Base-by-base conservation (phyloP, 2,329 filamentous ascomycete species). In the Pyrenophora graminea region DNA sequence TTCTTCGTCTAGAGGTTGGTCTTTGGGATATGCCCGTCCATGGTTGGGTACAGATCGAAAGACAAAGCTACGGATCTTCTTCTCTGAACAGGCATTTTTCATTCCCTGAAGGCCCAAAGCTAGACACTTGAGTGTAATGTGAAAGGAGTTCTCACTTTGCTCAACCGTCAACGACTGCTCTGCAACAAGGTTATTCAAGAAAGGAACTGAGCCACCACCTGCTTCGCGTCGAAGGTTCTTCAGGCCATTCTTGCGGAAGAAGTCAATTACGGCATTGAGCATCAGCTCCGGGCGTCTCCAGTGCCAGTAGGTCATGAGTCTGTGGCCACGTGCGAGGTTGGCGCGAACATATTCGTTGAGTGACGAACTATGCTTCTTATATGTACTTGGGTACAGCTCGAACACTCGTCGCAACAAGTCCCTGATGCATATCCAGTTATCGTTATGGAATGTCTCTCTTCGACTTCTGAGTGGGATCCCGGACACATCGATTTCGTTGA, bases 31-130 rank as follows among this genome's bases (percentile, higher is more conserved):
- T 5, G 73, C 78, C n/a, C 82, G 79, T 3, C 81, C 82, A 63
- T 85, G 82, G 49, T 85, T 85, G 3, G 84, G 84, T 27, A 85
- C 75, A 19, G 82, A 75, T 19, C 84, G 79, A 74, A 80, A 84
- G 3, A 80, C 78, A 46, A 84, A 77, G 49, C 81, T 81, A 13
- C 77, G 76, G 42, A 85, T 76, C 62, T 80, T 83, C 56, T 80
- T 84, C 40, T 79, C 77, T 6, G 76, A 63, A 56, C 82, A 81
- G 0, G 73, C 47, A 15, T 66, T 48, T 12, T 70, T 71, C 74
- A 85, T 75, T 7, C 75, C 75, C 17, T 70, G 72, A 6, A 85
- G 63, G 6, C 81, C 80, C 32, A 74, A 70, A 13, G 74, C 80
- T 17, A 85, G 71, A 38, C 80, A 78, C 64, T 85, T 86, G 32